Evolutionary conservation across 176 grass and related monocot genomes (phyloP).

Genomic region (Thalia dealbata): DNA sequence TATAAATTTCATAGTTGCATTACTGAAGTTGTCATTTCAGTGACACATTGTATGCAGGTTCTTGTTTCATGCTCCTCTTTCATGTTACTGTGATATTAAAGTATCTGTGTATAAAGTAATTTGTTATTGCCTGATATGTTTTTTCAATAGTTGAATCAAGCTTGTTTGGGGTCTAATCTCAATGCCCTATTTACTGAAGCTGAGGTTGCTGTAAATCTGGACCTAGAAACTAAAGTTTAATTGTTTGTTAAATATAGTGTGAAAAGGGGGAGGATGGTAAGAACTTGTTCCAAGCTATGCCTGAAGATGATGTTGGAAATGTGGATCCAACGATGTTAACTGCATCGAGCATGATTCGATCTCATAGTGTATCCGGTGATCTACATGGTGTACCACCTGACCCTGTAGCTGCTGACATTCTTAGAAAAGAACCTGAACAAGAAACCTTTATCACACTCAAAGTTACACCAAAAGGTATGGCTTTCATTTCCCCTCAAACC

Average conservation of each 20-base stretch:
- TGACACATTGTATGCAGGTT: no score
- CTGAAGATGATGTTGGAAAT: conserved; percentile 35
- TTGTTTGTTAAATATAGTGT: background rate
- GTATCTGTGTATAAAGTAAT: background rate
- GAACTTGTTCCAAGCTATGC: conserved; percentile 25
- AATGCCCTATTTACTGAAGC: background rate
- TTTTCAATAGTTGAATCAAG: background rate
- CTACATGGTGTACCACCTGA: conserved; percentile 70
- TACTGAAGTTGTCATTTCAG: no score
- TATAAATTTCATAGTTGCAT: no score
- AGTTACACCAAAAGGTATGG: conserved; percentile 71
- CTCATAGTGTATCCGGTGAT: conserved; percentile 69
- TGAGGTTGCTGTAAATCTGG: background rate
- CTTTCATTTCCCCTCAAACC: background rate
- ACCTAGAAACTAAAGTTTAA: background rate
- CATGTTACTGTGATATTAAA: no score
- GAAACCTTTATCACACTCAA: conserved; percentile 74
- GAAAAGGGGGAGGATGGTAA: conserved; percentile 20
- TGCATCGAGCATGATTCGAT: conserved; percentile 72
- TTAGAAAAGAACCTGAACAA: conserved; percentile 86
- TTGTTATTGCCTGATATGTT: background rate
- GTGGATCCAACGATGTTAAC: conserved; percentile 40
- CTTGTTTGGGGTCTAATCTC: background rate
- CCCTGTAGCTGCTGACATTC: conserved; percentile 87
- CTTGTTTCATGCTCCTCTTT: no score